phyloP scores from a whole-genome alignment of 2,329 filamentous ascomycete species.

The Calonectria hawksworthii region DNA sequence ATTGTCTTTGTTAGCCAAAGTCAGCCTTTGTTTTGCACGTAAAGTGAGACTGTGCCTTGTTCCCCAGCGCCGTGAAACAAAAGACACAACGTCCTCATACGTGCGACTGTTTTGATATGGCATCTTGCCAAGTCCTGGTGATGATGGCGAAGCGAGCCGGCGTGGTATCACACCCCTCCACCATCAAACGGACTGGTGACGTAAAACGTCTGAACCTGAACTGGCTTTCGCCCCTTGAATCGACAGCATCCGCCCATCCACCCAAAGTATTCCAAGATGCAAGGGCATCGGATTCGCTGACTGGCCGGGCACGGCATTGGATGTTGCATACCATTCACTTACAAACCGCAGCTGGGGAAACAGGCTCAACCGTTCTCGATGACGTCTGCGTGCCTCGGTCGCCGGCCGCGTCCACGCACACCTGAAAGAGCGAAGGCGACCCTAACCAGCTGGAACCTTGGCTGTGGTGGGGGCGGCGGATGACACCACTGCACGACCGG shows the following conservation, averaged over 20 bases:
- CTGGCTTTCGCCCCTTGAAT: background rate
- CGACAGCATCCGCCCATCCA: background rate
- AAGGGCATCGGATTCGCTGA: conserved; percentile 3
- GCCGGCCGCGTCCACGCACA: conserved; percentile 1
- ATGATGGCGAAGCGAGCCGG: background rate
- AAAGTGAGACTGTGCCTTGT: background rate
- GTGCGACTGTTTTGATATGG: background rate
- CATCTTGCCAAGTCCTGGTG: background rate
- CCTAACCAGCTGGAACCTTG: conserved; percentile 10
- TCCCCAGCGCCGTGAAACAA: background rate
- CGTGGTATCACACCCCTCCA: background rate
- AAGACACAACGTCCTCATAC: background rate
- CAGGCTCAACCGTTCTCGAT: conserved; percentile 41
- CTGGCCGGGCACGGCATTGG: conserved; percentile 27
- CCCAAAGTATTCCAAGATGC: background rate
- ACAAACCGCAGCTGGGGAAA: conserved; percentile 19
- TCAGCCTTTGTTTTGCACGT: background rate
- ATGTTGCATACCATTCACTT: conserved; percentile 18
- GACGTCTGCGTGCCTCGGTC: conserved; percentile 38
- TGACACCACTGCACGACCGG: conserved; percentile 26
- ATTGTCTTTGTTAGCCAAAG: background rate
- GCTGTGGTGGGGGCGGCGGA: conserved; percentile 21
- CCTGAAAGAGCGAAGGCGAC: background rate
- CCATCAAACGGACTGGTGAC: conserved; percentile 9
- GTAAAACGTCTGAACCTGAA: background rate